A percentile compares a stretch with the other conserved stretches of the same genome.
phyloP scores from a whole-genome alignment of 495 filamentous ascomycete genomes.

The Penicillium bialowiezense region DNA sequence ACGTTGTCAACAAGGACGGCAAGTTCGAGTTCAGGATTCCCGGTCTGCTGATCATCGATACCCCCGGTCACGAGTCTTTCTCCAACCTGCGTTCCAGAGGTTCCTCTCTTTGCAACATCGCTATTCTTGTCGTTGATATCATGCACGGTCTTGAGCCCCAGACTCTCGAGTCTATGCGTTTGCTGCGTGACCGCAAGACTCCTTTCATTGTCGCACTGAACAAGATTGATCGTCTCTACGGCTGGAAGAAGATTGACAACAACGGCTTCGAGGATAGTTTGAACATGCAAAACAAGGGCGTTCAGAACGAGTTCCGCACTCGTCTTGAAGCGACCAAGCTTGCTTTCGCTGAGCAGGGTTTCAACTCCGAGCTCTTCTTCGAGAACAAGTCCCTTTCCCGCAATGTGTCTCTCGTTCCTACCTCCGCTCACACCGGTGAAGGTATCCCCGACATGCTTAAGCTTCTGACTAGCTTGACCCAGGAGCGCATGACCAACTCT shows the following conservation, averaged over 20 bases:
- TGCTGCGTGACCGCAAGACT: conserved; percentile 90
- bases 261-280: conserved; percentile 96
- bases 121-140: conserved; percentile 98
- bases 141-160: conserved; percentile 99
- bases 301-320: conserved; percentile 92
- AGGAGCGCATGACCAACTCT: conserved; percentile 96
- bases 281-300: conserved; percentile 84
- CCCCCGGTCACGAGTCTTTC: conserved; percentile 99
- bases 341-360: conserved; percentile 91
- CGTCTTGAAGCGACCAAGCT: conserved; percentile 89
- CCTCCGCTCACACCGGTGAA: conserved; percentile 95
- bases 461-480: conserved; percentile 83
- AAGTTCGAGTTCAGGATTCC: conserved; percentile 97
- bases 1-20: conserved; percentile 86
- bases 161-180: conserved; percentile 93
- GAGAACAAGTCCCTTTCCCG: conserved; percentile 97
- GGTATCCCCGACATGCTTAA: conserved; percentile 99
- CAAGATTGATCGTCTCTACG: conserved; percentile 99
- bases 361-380: conserved; percentile 95
- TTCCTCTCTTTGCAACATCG: conserved; percentile 98
- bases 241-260: conserved; percentile 96
- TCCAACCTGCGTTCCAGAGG: conserved; percentile 95
- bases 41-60: conserved; percentile 96
- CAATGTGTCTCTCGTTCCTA: conserved; percentile 92
- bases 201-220: conserved; percentile 99